Conservation (phyloP, 805 yeast genomes). For the Alloascoidea hylecoeti region DNA sequence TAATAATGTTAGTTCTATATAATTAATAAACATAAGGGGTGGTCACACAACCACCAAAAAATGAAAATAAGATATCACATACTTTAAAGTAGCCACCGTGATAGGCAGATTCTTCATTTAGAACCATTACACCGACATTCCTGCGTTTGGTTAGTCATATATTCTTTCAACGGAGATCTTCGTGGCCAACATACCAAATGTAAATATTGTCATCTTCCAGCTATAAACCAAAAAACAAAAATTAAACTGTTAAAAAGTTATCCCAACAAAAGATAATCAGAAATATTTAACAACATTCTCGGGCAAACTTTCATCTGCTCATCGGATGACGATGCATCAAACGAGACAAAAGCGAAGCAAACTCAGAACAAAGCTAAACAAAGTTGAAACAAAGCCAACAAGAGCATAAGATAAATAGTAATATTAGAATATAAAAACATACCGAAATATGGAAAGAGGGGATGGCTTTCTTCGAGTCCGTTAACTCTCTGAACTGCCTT, state of each 20-base stretch:
- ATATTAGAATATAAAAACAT: conserved; percentile 4
- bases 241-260: not conserved
- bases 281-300: not conserved
- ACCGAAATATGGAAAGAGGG: conserved; percentile 56
- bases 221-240: conserved; percentile 11
- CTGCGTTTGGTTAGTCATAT: conserved; percentile 13
- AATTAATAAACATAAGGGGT: not conserved
- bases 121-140: conserved; percentile 89
- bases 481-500: conserved; percentile 88
- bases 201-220: conserved; percentile 49
- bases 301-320: not conserved
- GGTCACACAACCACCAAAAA: not conserved
- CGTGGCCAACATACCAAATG: conserved; percentile 21
- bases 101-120: conserved; percentile 77
- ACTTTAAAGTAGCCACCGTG: conserved; percentile 84
- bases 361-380: no score
- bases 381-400: no score
- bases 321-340: not conserved
- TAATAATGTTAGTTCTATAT: not conserved
- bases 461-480: conserved; percentile 79
- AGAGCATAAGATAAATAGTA: no score
- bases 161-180: not conserved
- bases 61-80: conserved; percentile 5
- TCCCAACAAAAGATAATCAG: not conserved
- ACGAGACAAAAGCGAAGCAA: not conserved